phyloP scores from a whole-genome alignment of 495 filamentous ascomycete species.

The Aspergillus cavernicola region DNA sequence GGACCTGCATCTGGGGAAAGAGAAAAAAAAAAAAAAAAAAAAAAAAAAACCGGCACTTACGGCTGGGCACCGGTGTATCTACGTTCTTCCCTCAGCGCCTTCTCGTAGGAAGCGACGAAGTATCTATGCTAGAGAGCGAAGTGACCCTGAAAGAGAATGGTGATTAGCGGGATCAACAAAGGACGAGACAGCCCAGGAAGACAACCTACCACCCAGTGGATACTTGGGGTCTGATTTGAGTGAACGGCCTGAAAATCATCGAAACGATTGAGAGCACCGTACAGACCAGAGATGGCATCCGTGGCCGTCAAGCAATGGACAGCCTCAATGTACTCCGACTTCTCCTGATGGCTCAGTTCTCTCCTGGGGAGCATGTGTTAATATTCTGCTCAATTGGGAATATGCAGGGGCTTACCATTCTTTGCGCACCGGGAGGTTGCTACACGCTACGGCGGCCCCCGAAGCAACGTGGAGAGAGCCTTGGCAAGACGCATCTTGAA shows the following conservation, averaged over 20 bases:
- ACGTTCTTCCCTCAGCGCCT: constrained; percentile 39
- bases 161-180: constrained; percentile 16
- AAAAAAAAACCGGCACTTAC: too few relatives aligned
- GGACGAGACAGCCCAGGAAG: not conserved
- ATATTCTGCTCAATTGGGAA: not conserved
- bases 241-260: constrained; percentile 20
- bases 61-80: constrained; percentile 42
- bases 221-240: constrained; percentile 18
- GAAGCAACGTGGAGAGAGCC: not conserved
- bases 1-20: not conserved
- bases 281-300: constrained; percentile 15
- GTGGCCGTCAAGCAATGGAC: constrained; percentile 17
- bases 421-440: constrained; percentile 19
- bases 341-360: constrained; percentile 6
- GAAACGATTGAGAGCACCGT: constrained; percentile 14
- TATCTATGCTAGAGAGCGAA: constrained; percentile 45
- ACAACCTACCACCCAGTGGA: constrained; percentile 19
- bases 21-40: too few relatives aligned
- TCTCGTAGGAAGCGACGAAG: constrained; percentile 41
- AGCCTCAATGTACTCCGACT: constrained; percentile 15
- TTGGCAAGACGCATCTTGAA: constrained; percentile 10
- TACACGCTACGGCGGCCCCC: constrained; percentile 6
- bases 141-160: constrained; percentile 13
- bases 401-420: constrained; percentile 20
- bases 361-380: constrained; percentile 7